Conservation (phyloP, 2,329 filamentous ascomycete genomes). For the Pleomassaria siparia region DNA sequence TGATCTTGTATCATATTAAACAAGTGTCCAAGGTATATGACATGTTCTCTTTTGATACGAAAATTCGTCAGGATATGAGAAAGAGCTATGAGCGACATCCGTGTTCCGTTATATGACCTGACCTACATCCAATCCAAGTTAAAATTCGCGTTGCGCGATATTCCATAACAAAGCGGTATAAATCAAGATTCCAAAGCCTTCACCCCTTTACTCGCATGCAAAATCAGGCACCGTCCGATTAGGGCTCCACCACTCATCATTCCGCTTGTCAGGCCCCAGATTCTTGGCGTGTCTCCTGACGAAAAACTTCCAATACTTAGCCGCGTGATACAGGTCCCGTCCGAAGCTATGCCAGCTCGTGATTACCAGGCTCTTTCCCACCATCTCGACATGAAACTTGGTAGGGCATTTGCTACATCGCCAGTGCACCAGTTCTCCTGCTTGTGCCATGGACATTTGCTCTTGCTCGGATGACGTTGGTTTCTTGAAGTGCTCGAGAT, state of each 20-base stretch:
- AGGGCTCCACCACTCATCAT: constrained; percentile 10
- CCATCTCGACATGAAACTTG: constrained; percentile 2
- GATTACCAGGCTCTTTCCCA: not conserved
- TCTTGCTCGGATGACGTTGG: constrained; percentile 3
- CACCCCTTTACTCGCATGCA: not conserved
- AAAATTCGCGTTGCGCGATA: no score
- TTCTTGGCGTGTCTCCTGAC: constrained; percentile 4
- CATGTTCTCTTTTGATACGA: no score
- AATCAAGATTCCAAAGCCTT: no score
- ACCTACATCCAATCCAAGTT: no score
- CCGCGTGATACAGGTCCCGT: constrained; percentile 5
- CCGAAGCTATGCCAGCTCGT: constrained; percentile 12
- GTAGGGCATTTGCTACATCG: constrained; percentile 9
- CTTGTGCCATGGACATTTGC: not conserved
- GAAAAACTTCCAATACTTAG: constrained; percentile 8
- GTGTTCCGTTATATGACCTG: no score
- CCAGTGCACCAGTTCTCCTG: not conserved
- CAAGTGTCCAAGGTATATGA: no score
- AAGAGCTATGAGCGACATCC: no score
- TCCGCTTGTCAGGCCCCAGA: constrained; percentile 7
- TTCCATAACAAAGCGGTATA: no score
- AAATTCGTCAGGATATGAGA: no score
- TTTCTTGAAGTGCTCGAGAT: not conserved
- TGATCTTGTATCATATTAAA: no score
- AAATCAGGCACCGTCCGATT: constrained; percentile 4